A percentile compares a stretch with the other conserved stretches of the same genome.
These are phyloP conservation scores for Verticillium nubilum DNA, from an alignment of 2,329 filamentous ascomycete genomes.

Conservation along the genomic window DNA sequence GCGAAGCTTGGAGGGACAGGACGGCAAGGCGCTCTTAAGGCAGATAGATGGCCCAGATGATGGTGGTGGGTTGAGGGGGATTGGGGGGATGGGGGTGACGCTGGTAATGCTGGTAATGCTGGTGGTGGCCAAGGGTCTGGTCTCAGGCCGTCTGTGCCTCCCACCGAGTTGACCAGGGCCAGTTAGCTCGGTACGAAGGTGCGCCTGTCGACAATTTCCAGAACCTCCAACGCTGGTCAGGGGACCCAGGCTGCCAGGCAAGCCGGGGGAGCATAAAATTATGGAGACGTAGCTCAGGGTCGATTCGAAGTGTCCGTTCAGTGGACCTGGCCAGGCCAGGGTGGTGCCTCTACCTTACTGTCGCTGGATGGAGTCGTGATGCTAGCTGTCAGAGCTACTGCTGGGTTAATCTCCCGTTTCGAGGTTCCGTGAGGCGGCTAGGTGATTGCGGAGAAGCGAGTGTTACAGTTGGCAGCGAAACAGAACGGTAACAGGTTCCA, in stretches of 20 bases:
- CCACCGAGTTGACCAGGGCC: not conserved
- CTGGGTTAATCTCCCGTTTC: not conserved
- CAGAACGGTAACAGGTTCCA: not conserved
- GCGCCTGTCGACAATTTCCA: not conserved
- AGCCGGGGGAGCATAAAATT: not conserved
- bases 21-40: conserved; percentile 4
- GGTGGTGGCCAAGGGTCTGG: not conserved
- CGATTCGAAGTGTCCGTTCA: not conserved
- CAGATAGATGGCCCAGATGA: conserved; percentile 1
- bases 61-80: conserved; percentile 1
- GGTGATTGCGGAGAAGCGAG: not conserved
- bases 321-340: not conserved
- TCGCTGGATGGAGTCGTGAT: not conserved
- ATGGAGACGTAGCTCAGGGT: not conserved
- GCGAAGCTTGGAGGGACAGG: conserved; percentile 1
- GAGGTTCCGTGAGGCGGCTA: not conserved
- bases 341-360: not conserved
- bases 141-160: not conserved
- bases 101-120: too few species aligned
- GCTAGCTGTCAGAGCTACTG: not conserved
- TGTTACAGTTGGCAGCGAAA: not conserved
- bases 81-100: not conserved
- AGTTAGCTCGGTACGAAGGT: not conserved
- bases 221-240: not conserved
- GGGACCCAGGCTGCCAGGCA: not conserved